These are phyloP conservation scores for Chrysochromulina parva DNA, from an alignment of 78 protist genomes.

Conservation along the genomic window DNA sequence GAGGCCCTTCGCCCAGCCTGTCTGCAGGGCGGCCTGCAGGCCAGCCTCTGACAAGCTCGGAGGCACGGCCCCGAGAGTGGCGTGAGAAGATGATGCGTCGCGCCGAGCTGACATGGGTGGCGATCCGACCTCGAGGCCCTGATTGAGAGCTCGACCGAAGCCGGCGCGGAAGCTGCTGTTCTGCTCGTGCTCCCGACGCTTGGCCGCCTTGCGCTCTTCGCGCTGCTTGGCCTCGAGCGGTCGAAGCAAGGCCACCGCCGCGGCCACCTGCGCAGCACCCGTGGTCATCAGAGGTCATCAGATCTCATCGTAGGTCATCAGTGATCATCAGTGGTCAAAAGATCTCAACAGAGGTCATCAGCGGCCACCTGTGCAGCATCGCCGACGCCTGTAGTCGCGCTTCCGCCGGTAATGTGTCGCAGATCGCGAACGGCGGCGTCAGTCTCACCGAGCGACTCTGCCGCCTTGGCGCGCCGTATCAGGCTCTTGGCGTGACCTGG, in stretches of 20 bases:
- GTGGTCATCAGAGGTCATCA: no score
- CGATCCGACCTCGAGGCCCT: no score
- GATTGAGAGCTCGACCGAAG: no score
- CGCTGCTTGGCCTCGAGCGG: neutral
- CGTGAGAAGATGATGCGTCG: no score
- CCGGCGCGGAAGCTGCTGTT: no score
- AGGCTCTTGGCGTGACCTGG: neutral
- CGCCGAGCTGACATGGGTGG: no score
- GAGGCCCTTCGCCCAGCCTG: neutral
- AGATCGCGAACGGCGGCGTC: neutral
- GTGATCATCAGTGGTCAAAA: no score
- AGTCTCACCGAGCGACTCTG: neutral
- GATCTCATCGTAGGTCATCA: no score
- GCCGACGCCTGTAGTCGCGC: neutral
- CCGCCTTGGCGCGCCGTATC: neutral
- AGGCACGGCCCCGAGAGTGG: neutral
- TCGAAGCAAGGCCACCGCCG: neutral
- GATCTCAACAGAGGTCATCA: no score
- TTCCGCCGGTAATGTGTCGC: neutral
- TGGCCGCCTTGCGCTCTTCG: neutral
- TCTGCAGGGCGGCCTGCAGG: neutral
- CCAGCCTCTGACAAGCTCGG: neutral
- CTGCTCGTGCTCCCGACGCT: neutral
- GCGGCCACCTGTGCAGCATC: no score
- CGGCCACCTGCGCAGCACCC: neutral